A percentile compares a stretch with the other conserved stretches of the same genome.
Conservation (phyloP, 2,329 filamentous ascomycete genomes). For the Chaetomiaceae sp. region DNA sequence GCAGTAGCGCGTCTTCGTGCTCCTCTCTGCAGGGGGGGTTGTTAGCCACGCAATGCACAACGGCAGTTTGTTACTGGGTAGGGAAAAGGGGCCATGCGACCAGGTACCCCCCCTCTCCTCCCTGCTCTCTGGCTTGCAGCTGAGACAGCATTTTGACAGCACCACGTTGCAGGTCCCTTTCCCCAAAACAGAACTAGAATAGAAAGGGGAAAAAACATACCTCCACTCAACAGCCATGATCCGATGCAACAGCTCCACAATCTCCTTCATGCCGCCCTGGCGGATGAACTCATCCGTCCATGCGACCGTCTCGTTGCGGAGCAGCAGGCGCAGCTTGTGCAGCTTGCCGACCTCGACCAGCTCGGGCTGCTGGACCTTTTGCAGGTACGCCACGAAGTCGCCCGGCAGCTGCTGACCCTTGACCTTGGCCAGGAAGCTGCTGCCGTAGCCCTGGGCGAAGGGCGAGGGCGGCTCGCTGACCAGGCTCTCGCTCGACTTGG, state of each 20-base stretch:
- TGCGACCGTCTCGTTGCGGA: slow-evolving; percentile 90
- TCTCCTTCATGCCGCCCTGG: slow-evolving; percentile 86
- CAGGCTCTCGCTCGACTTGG: slow-evolving; percentile 68
- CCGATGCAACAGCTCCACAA: slow-evolving; percentile 79
- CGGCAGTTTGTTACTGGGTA: not conserved
- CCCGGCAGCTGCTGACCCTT: slow-evolving; percentile 70
- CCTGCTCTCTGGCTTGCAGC: slow-evolving; percentile 2
- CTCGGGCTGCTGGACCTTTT: slow-evolving; percentile 74
- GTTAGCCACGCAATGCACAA: slow-evolving; percentile 25
- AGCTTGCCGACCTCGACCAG: slow-evolving; percentile 88
- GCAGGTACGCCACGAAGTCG: slow-evolving; percentile 82
- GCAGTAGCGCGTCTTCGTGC: slow-evolving; percentile 87
- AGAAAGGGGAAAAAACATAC: slow-evolving; percentile 42
- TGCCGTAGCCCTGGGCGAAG: slow-evolving; percentile 33
- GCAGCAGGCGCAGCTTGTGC: slow-evolving; percentile 82
- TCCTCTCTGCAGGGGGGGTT: slow-evolving; percentile 63
- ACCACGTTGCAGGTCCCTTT: slow-evolving; percentile 6
- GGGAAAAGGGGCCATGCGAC: not conserved
- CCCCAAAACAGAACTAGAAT: not conserved
- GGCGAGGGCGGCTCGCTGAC: slow-evolving; percentile 55
- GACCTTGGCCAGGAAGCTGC: slow-evolving; percentile 59
- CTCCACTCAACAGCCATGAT: slow-evolving; percentile 96
- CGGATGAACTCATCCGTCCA: slow-evolving; percentile 93
- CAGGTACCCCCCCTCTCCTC: not conserved
- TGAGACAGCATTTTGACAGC: slow-evolving; percentile 1